phyloP scores from a whole-genome alignment of 148 eudicot genomes.

The Heliosperma pusillum region DNA sequence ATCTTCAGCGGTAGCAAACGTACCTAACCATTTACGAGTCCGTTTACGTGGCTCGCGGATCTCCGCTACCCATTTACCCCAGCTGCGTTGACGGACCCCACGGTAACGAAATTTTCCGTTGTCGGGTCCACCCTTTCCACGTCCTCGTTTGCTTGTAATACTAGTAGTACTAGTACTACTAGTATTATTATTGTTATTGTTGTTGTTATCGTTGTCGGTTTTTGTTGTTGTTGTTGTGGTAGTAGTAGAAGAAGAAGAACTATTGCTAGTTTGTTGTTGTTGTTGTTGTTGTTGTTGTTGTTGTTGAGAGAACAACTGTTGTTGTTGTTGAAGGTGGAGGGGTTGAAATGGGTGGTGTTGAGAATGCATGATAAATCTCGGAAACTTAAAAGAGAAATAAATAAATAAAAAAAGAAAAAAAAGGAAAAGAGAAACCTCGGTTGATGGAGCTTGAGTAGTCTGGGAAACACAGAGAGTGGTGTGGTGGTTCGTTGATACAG shows the following conservation, averaged over 20 bases:
- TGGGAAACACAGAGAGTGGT: not conserved
- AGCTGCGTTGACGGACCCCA: constrained; percentile 86
- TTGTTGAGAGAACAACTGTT: not conserved
- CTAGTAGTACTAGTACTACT: not conserved
- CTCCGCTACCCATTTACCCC: constrained; percentile 99
- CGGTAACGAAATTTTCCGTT: constrained; percentile 69
- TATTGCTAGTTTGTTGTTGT: constrained; percentile 22
- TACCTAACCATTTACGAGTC: constrained; percentile 83
- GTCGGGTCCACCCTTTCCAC: constrained; percentile 79
- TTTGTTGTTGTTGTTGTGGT: constrained; percentile 13
- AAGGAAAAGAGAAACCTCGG: not conserved
- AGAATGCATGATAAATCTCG: constrained; percentile 6
- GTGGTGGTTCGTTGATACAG: not conserved
- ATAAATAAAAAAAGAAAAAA: not conserved
- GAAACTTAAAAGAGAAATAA: not conserved
- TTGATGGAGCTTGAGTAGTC: constrained; percentile 15
- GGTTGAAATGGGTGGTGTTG: constrained; percentile 6
- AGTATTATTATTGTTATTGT: constrained; percentile 14
- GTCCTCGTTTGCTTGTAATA: constrained; percentile 27
- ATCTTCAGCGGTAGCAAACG: constrained; percentile 90
- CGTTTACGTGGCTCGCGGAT: constrained; percentile 86
- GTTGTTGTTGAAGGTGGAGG: too few relatives aligned
- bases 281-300: constrained; percentile 26
- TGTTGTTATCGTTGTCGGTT: not conserved
- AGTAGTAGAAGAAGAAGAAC: constrained; percentile 26